Conservation (phyloP, 352 stramenopile species). For the Globisporangium ultimum region DNA sequence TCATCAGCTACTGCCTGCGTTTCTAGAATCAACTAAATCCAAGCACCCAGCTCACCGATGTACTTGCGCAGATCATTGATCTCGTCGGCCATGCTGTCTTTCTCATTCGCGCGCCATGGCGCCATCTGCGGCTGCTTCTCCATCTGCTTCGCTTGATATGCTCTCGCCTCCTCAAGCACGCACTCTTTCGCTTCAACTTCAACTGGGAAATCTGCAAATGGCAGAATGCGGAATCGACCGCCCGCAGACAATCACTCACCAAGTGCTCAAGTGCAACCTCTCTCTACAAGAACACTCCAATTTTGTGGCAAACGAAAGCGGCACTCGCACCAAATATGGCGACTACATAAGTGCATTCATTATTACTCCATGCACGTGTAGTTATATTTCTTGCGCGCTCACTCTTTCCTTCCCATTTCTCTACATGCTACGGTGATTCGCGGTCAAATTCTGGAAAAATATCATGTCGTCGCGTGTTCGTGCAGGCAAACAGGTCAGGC, state of each 20-base stretch:
- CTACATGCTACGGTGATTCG: no score
- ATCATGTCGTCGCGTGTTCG: no score
- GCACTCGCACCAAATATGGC: no score
- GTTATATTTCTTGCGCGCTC: neutral
- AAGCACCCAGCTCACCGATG: slow-evolving; percentile 32
- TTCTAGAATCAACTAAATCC: neutral
- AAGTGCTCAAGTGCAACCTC: neutral
- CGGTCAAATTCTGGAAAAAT: no score
- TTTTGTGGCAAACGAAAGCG: no score
- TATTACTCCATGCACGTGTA: neutral
- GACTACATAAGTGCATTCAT: no score
- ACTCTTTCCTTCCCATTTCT: no score
- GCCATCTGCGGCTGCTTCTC: neutral
- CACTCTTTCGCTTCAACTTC: slow-evolving; percentile 4
- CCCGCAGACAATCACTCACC: neutral
- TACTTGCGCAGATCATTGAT: slow-evolving; percentile 65
- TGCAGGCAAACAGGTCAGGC: no score
- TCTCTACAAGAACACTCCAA: neutral
- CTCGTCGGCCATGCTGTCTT: slow-evolving; percentile 24
- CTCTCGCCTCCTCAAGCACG: neutral
- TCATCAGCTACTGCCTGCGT: neutral
- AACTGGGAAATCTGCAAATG: neutral
- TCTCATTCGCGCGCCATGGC: neutral
- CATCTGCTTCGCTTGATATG: neutral
- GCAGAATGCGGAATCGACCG: neutral